Percentiles rank a stretch among this genome's conserved stretches.
Conservation (phyloP, 768 basidiomycete species). For the Amanita rubescens region DNA sequence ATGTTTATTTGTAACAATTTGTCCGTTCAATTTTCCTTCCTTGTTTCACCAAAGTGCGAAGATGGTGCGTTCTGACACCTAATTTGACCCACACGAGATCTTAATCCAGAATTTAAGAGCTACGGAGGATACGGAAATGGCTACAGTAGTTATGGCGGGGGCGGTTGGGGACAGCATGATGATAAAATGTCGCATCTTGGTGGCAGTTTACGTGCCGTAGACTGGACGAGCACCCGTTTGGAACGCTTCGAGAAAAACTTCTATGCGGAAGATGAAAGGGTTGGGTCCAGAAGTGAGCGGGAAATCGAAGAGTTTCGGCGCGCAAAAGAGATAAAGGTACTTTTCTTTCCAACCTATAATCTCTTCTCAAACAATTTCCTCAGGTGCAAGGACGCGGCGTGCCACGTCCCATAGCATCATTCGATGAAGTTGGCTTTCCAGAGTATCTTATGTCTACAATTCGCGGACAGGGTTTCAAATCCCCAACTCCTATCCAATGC, state of each 20-base stretch:
- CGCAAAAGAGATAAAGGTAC: conserved; percentile 80
- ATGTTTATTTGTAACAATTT: conserved; percentile 17
- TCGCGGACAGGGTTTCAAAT: conserved; percentile 84
- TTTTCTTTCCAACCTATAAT: conserved; percentile 1
- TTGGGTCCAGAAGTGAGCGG: conserved; percentile 66
- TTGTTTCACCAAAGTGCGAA: conserved; percentile 1
- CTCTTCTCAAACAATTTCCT: background rate
- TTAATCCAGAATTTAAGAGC: conserved; percentile 31
- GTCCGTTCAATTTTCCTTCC: conserved; percentile 11
- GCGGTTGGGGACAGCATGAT: conserved; percentile 46
- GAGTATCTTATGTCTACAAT: conserved; percentile 94
- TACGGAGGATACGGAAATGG: conserved; percentile 33
- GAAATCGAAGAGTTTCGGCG: conserved; percentile 87
- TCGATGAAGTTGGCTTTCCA: conserved; percentile 95
- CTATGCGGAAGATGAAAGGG: conserved; percentile 85
- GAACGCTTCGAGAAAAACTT: conserved; percentile 97
- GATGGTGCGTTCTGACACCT: conserved; percentile 11
- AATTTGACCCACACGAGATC: no score
- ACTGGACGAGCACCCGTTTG: conserved; percentile 73
- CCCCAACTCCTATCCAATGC: conserved; percentile 94
- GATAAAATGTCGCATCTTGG: conserved; percentile 82
- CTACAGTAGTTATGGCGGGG: conserved; percentile 39
- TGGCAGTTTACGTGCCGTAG: conserved; percentile 70
- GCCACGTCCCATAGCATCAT: conserved; percentile 83
- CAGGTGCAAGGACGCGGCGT: conserved; percentile 85